Conservation (phyloP, 257 asterid species). For the Avicennia marina region DNA sequence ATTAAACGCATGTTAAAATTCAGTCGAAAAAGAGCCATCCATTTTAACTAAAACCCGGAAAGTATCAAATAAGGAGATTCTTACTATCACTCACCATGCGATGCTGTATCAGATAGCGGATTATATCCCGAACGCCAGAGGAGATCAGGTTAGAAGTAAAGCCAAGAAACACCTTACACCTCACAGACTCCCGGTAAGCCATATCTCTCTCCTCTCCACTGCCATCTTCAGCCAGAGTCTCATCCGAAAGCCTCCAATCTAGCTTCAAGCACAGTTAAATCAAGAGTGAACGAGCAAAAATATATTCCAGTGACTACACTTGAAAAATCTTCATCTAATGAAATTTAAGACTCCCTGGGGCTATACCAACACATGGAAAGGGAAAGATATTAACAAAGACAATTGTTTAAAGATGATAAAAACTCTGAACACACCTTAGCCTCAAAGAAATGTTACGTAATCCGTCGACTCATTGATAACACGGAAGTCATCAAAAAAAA, state of each 20-base stretch:
- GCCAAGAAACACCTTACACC: slow-evolving; percentile 83
- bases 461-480: too few species aligned
- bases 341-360: not conserved
- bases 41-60: too few species aligned
- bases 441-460: too few species aligned
- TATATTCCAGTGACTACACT: slow-evolving; percentile 8
- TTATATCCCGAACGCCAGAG: slow-evolving; percentile 77
- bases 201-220: slow-evolving; percentile 55
- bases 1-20: not conserved
- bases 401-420: too few species aligned
- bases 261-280: slow-evolving; percentile 50
- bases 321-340: not conserved
- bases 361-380: not conserved
- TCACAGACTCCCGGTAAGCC: slow-evolving; percentile 57
- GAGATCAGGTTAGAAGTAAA: slow-evolving; percentile 92
- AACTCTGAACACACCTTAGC: too few species aligned
- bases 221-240: slow-evolving; percentile 60
- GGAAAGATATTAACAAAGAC: too few species aligned
- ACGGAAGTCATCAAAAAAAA: too few species aligned
- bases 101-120: slow-evolving; percentile 82
- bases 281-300: slow-evolving; percentile 13
- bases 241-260: slow-evolving; percentile 94
- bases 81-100: slow-evolving; percentile 60
- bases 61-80: not conserved
- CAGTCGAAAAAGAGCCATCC: too few species aligned